Evolutionary conservation across 2,329 filamentous ascomycete species (phyloP), one percentile per base, ranked within the genome.

Genomic region (Apiospora koreana): DNA sequence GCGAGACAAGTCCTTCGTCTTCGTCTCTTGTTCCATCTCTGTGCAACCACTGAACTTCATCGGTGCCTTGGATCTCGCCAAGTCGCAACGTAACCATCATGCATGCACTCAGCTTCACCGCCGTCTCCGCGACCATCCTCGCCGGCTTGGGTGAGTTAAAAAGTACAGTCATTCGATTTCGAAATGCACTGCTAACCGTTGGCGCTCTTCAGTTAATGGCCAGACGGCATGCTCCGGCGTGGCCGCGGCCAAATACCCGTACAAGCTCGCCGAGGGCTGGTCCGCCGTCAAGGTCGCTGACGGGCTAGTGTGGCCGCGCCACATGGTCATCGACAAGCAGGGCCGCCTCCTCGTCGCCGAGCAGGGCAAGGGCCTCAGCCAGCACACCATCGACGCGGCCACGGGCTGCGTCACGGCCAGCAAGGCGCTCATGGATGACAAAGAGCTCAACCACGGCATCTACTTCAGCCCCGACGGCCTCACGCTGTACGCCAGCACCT

Each of bases 401-500:
- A 72, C 46, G 75, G 77, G 14, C 45, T 79, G 77, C 70, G 73
- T 79, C 68, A 75, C 68, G 18, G 69, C 69, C 31, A 75, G 72
- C 2, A 72, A 72, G 35, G 64, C 68, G 2, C 71, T 79, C 23
- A 65, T 79, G 21, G 66, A 69, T 1, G 70, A 74, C 46, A 2
- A 69, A 16, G 66, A 71, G 23, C 71, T 79, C 41, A 89, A 88
- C 68, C 83, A 84, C 72, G 82, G 82, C 10, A 77, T 84, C 46
- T 79, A 79, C 9, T 74, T 84, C 7, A 81, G 79, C 4, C 71
- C 74, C 0, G 80, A 83, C 73, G 79, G 79, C 10, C 73, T 73
- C 25, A 81, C 77, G 4, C 69, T 84, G 48, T 84, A 81, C 69
- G 80, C 80, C 5, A 89, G 87, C 14, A 85, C 83, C 16, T 72